Evolutionary conservation across 1,284 basidiomycete genomes (phyloP), one percentile per base, ranked within the genome.

Genomic region (Hemileia vastatrix): DNA sequence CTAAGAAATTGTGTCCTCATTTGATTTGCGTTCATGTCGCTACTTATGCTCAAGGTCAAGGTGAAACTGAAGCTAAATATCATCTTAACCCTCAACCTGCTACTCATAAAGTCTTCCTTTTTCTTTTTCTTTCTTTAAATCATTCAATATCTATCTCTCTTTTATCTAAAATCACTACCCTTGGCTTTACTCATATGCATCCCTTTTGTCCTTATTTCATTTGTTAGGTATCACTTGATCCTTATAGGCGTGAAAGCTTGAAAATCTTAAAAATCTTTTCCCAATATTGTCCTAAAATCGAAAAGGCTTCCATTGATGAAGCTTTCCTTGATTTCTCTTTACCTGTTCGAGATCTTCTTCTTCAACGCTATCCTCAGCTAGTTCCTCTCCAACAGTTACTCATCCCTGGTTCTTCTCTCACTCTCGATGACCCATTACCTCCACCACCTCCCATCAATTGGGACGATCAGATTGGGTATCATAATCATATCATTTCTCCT

Each of bases 201-300:
- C 32, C 2, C n/a, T 40, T 31, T 11, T 32, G 2, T 11, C 5
- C 47, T 32, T n/a, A 32, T 18, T 15, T 18, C 4, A 24, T 43
- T 1, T 32, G 32, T 23, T 68, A 90, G 88, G 89, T 97, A 47
- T 95, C 91, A 18, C 81, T 99, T 52, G 95, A 99, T 75, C 84
- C 89, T 64, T 98, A 98, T 76, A 81, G 94, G 15, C 81, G 88
- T 57, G 94, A 98, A 77, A 90, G 87, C 69, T 80, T 83, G 66
- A 96, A 93, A 77, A 88, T 97, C 66, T 82, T 93, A n/a, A 81
- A 82, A 6, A 79, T 90, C 68, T 93, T 96, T 76, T 87, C 87
- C 70, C 19, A 51, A 50, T 44, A 65, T 58, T 53, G 52, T 64
- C 15, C 60, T 49, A 44, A 61, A 4, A 71, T 73, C 36, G 74